A percentile compares a stretch with the other conserved stretches of the same genome.
Conservation (phyloP, 2,329 filamentous ascomycete genomes). For the Aspergillus pseudonomiae region DNA sequence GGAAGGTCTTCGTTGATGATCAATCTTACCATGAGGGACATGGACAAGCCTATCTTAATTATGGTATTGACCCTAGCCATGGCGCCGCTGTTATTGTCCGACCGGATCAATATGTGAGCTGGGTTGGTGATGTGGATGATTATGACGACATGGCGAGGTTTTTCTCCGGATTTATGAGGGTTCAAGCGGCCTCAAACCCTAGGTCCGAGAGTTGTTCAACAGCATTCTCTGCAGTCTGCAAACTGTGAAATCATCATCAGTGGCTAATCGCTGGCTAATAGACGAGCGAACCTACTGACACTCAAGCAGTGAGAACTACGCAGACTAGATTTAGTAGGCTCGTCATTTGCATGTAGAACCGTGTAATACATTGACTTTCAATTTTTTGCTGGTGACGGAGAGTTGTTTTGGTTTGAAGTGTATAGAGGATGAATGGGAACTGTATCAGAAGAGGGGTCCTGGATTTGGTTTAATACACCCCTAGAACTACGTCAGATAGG, state of each 20-base stretch:
- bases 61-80: slow-evolving; percentile 8
- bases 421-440: no score
- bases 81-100: slow-evolving; percentile 14
- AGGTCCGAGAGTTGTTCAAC: no score
- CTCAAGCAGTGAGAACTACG: neutral
- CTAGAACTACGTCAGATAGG: no score
- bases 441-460: no score
- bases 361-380: no score
- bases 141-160: slow-evolving; percentile 4
- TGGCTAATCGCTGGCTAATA: no score
- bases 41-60: slow-evolving; percentile 6
- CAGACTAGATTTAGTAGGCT: neutral
- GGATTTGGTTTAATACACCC: no score
- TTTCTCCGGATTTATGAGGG: neutral
- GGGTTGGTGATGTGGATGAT: slow-evolving; percentile 15
- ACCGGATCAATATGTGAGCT: slow-evolving; percentile 16
- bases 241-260: neutral
- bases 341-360: neutral
- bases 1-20: slow-evolving; percentile 20
- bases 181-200: neutral
- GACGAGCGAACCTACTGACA: no score
- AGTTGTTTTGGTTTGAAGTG: no score
- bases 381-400: no score
- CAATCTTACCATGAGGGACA: slow-evolving; percentile 17
- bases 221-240: neutral